These are phyloP conservation scores for Phytophthora foliorum DNA, from an alignment of 352 stramenopile genomes.

Conservation along the genomic window DNA sequence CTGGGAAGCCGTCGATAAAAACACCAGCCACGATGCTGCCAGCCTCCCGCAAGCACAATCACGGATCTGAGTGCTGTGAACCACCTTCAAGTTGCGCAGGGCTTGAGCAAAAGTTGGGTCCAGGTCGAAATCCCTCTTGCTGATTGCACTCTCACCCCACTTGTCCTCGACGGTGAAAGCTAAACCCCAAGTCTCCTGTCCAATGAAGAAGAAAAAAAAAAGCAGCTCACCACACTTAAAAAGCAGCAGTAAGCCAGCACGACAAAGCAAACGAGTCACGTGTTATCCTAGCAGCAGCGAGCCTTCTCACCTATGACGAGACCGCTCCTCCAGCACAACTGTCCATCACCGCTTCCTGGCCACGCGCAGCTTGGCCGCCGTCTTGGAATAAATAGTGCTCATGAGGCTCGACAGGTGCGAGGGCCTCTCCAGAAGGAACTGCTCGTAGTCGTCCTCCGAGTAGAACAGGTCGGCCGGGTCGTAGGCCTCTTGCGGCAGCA, in stretches of 20 bases:
- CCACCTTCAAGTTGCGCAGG: too few species aligned
- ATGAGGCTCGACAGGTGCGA: constrained; percentile 61
- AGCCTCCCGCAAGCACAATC: not conserved
- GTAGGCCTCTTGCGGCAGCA: constrained; percentile 55
- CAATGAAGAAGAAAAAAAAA: too few species aligned
- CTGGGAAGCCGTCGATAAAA: constrained; percentile 18
- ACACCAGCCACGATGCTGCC: not conserved
- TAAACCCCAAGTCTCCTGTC: too few species aligned
- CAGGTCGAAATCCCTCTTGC: too few species aligned
- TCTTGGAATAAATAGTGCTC: constrained; percentile 64
- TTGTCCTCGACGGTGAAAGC: too few species aligned
- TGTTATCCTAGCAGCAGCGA: not conserved
- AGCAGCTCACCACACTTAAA: too few species aligned
- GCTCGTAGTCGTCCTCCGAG: constrained; percentile 62
- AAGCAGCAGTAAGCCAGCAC: not conserved
- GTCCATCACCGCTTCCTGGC: constrained; percentile 51
- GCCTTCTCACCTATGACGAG: constrained; percentile 4
- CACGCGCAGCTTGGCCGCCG: constrained; percentile 61
- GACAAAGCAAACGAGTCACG: constrained; percentile 3
- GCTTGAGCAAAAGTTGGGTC: too few species aligned
- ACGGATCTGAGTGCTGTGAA: not conserved
- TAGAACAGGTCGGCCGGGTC: constrained; percentile 68
- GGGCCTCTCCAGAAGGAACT: constrained; percentile 59
- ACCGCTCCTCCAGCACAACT: not conserved
- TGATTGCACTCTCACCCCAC: too few species aligned